Conservation (phyloP, 177 flowering plant genomes). For the Vitis hybrid region DNA sequence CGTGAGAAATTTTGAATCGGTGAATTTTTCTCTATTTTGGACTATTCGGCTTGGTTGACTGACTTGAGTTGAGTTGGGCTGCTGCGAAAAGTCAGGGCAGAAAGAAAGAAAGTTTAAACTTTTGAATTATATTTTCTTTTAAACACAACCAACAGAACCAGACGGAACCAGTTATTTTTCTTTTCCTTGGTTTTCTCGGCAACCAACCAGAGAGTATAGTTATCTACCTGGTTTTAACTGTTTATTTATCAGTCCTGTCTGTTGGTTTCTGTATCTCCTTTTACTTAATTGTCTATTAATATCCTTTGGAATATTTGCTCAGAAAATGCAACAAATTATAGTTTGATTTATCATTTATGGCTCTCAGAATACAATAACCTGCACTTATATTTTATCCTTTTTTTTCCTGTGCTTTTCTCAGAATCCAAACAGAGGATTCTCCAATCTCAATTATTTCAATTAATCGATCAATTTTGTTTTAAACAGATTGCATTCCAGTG, state of each 20-base stretch:
- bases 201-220: not conserved
- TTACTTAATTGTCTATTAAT: not conserved
- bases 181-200: not conserved
- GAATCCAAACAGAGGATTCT: conserved; percentile 3
- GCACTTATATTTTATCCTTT: not conserved
- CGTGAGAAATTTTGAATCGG: not conserved
- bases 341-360: not conserved
- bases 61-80: not conserved
- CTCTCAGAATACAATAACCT: no score
- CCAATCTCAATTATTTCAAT: no score
- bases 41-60: not conserved
- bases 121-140: not conserved
- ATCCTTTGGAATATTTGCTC: not conserved
- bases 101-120: not conserved
- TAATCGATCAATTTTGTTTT: no score
- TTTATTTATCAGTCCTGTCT: not conserved
- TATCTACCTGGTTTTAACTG: no score
- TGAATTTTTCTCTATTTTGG: not conserved
- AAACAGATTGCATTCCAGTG: no score
- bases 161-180: not conserved
- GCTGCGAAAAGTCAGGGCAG: not conserved
- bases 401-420: not conserved
- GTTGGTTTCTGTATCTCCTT: not conserved
- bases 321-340: not conserved
- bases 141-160: not conserved